These are phyloP conservation scores for Lanmaoa rubissima DNA, from an alignment of 768 basidiomycete species.

Conservation along the genomic window DNA sequence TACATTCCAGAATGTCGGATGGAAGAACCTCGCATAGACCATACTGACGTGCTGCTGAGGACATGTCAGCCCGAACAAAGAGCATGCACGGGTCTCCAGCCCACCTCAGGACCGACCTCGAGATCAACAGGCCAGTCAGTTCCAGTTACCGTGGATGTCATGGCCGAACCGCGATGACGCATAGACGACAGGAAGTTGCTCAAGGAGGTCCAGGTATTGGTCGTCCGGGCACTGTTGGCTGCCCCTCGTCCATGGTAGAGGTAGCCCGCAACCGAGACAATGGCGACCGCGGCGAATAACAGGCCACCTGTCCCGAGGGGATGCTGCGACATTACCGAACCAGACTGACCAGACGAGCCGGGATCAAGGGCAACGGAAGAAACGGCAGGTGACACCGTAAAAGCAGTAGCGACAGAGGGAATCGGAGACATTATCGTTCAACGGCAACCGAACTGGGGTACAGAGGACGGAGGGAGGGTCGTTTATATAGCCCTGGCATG, in stretches of 20 bases:
- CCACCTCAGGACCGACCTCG: slow-evolving; percentile 14
- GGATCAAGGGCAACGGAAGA: slow-evolving; percentile 1
- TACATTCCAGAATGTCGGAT: slow-evolving; percentile 22
- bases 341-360: neutral
- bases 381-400: neutral
- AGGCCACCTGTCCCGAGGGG: slow-evolving; percentile 14
- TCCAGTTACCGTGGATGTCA: neutral
- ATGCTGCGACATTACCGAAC: neutral
- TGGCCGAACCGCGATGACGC: neutral
- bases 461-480: neutral
- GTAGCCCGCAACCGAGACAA: slow-evolving; percentile 17
- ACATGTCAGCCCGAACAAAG: neutral
- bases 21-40: slow-evolving; percentile 23
- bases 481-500: slow-evolving; percentile 8
- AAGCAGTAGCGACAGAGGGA: slow-evolving; percentile 10
- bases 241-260: slow-evolving; percentile 10
- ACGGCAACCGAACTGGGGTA: neutral
- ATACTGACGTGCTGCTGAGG: slow-evolving; percentile 15
- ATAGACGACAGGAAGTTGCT: slow-evolving; percentile 7
- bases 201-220: slow-evolving; percentile 7
- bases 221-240: neutral
- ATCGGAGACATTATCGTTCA: slow-evolving; percentile 19
- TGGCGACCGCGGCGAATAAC: slow-evolving; percentile 10
- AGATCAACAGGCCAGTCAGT: slow-evolving; percentile 1
- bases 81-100: neutral